Evolutionary conservation across 2,329 filamentous ascomycete genomes (phyloP), one percentile per base, ranked within the genome.

Genomic region (Fusarium zealandicum): DNA sequence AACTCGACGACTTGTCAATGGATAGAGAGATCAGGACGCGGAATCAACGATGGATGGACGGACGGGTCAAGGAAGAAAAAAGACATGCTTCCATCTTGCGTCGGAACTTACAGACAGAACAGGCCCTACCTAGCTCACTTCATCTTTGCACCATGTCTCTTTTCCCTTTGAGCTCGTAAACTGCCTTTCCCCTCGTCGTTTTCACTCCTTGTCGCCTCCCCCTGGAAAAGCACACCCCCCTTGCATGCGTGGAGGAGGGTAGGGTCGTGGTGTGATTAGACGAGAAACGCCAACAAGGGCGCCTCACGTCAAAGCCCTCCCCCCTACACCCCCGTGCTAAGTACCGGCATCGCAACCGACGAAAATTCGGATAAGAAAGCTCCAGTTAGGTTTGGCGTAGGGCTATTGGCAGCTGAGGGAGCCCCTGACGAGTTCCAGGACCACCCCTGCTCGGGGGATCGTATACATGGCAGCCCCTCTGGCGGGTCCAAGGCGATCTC

Each of bases 371-470:
- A 60, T 53, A 53, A 54, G 38, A 44, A 50, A 43, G 22, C 6
- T 53, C 56, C 52, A 64, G 60, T 66, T 44, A 52, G 25, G 31
- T 40, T 39, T 37, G 22, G 18, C 36, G 6, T 9, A 25, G 22
- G 22, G 43, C 49, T 16, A 10, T 14, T 22, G 25, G 28, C 28
- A 60, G 57, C 61, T 57, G 58, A 64, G 45, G 22, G 27, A 49
- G 51, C 53, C 59, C 61, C 61, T 63, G 61, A 61, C 47, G 46
- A 50, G 42, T 14, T 12, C 57, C 9, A 48, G 60, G 57, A 47
- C 38, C 12, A 9, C 31, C 41, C 43, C 58, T 52, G 53, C 38
- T 30, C 22, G 49, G 43, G 43, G 47, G 37, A 35, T 33, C 57
- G 46, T 47, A 51, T 56, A 42, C n/a, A n/a, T n/a, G n/a, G 49